Percentiles rank a stretch among this genome's conserved stretches.
phyloP scores from a whole-genome alignment of 2,329 filamentous ascomycete species.

The Pseudonectria foliicola region DNA sequence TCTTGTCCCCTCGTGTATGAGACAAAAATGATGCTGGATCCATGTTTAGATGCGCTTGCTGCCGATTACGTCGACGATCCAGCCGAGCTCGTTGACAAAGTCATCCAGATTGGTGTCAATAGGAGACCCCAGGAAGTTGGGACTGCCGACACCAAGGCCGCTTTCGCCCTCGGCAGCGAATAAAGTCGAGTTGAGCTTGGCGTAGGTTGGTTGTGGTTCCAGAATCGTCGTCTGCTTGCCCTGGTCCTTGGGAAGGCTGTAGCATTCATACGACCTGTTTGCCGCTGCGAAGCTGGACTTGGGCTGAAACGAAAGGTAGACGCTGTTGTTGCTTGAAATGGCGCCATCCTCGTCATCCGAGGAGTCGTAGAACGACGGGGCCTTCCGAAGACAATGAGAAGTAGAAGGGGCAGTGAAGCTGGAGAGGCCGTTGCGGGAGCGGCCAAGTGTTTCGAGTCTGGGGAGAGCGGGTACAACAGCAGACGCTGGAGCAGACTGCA shows the following conservation, averaged over 20 bases:
- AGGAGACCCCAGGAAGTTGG: conserved; percentile 26
- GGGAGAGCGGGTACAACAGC: conserved; percentile 14
- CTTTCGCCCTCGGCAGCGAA: conserved; percentile 18
- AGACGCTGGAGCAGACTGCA: conserved; percentile 11
- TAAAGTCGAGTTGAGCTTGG: conserved; percentile 16
- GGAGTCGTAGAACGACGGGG: conserved; percentile 40
- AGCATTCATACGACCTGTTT: conserved; percentile 27
- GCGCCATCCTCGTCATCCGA: conserved; percentile 37
- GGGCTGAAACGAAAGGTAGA: conserved; percentile 24
- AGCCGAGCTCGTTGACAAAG: conserved; percentile 40
- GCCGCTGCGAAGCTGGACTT: conserved; percentile 6
- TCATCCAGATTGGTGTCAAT: conserved; percentile 33
- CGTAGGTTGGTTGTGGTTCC: conserved; percentile 14
- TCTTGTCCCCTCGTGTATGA: conserved; percentile 1
- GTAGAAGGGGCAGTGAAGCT: conserved; percentile 26
- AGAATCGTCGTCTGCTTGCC: conserved; percentile 15
- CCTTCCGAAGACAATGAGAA: conserved; percentile 32
- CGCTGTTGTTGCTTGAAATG: conserved; percentile 29
- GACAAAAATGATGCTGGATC: neutral
- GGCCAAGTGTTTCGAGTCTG: conserved; percentile 16
- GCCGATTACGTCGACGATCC: conserved; percentile 44
- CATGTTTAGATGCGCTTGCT: conserved; percentile 19
- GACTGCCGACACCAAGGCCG: conserved; percentile 11
- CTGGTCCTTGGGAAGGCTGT: conserved; percentile 37
- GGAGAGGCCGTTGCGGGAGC: conserved; percentile 20